Percentiles rank a stretch among this genome's conserved stretches.
Evolutionary conservation across 2,329 filamentous ascomycete genomes (phyloP).

Genomic region (Monilinia laxa): DNA sequence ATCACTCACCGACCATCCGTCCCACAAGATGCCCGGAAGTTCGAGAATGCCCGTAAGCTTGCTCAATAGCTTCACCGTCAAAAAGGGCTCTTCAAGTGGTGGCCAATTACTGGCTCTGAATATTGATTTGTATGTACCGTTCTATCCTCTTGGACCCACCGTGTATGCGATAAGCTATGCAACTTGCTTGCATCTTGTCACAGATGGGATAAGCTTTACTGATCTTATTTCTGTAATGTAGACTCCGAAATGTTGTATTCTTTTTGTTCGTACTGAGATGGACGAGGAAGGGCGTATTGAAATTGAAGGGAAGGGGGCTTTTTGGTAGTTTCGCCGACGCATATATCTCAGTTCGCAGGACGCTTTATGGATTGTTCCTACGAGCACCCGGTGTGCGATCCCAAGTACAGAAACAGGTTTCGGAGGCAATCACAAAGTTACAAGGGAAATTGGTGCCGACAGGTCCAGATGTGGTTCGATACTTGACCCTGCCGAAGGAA

Average conservation of each 20-base stretch:
- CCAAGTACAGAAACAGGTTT: constrained; percentile 81
- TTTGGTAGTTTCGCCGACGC: constrained; percentile 74
- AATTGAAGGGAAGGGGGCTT: constrained; percentile 84
- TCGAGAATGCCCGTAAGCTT: constrained; percentile 71
- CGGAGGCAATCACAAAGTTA: constrained; percentile 75
- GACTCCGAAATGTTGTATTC: constrained; percentile 84
- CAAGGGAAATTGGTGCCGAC: constrained; percentile 79
- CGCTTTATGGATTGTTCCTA: constrained; percentile 82
- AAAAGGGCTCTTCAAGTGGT: constrained; percentile 52
- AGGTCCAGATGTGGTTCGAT: constrained; percentile 67
- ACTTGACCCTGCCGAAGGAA: constrained; percentile 75
- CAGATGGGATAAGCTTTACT: not conserved
- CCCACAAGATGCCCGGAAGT: constrained; percentile 58
- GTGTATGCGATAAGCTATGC: constrained; percentile 14
- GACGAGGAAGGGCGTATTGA: constrained; percentile 75
- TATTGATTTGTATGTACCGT: constrained; percentile 62
- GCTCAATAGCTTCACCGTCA: constrained; percentile 64
- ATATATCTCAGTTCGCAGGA: constrained; percentile 69
- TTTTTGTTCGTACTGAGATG: constrained; percentile 83
- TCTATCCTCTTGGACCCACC: constrained; percentile 17
- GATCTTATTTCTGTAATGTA: constrained; percentile 41
- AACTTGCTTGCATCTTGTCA: constrained; percentile 13
- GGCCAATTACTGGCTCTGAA: constrained; percentile 62
- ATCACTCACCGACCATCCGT: constrained; percentile 10
- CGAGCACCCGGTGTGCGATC: constrained; percentile 81